Base-by-base conservation (phyloP, 352 stramenopile genomes). In the Hyaloperonospora arabidopsidis region DNA sequence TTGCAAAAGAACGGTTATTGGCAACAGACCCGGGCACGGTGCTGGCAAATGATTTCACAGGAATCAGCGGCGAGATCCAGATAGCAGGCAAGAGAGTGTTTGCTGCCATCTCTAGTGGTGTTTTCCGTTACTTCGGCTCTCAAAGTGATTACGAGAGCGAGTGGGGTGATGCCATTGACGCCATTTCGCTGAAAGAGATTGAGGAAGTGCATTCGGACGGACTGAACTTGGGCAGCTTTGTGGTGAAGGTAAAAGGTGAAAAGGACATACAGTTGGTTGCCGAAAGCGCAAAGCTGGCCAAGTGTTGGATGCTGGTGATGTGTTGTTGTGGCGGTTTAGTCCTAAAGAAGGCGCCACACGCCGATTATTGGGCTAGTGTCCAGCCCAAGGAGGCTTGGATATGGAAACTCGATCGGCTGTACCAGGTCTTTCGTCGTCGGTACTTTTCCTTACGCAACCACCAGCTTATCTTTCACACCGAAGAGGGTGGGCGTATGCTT, bases 241-340 rank as follows among this genome's bases (percentile, higher is more conserved):
- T 88, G 8, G 72, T 92, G 5, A 83, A 84, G 52, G 73, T 94
- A 12, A 69, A 71, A 21, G 69, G 78, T 25, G 79, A 92, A 55
- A 74, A 84, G 49, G 68, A 88, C 22, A 75, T 92, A 15, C 74
- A 79, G 52, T 62, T 94, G 18, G 67, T 88, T 13, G 81, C 81
- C 2, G 78, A 89, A 58, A 86, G 63, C 23, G 74, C 68, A 0
- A 82, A 81, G 54, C 53, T 75, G 19, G 79, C 82, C 5, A 92
- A 92, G 65, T 67, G 71, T 17, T 94, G 84, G 84, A 94, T 94
- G 84, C 70, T 94, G 17, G 80, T 91, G 10, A 92, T 94, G 78
- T 94, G 84, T 52, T 94, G 81, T 34, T 91, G 79, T 49, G 81
- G 79, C 18, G 77, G 85, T 17, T 46, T 92, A 49, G 75, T 92